These are phyloP conservation scores for Solanum virginianum DNA, from an alignment of 257 asterid species.

Conservation along the genomic window DNA sequence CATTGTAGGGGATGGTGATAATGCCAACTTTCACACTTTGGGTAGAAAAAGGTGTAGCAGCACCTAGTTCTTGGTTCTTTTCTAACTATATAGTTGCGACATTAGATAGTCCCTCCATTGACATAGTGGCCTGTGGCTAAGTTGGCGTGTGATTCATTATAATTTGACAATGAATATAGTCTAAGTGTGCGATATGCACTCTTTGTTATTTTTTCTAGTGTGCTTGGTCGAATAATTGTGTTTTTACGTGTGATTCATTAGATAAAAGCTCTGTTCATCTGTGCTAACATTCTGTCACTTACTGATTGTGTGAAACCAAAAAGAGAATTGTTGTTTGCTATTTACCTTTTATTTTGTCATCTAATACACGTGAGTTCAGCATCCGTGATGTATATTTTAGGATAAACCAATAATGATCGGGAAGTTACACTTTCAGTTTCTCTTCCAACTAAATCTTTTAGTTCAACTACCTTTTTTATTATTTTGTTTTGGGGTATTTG, in stretches of 20 bases:
- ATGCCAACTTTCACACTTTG: constrained; percentile 15
- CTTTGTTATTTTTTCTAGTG: no score
- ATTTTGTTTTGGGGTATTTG: not conserved
- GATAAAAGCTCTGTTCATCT: no score
- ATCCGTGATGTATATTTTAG: not conserved
- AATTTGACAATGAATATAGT: no score
- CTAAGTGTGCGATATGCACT: no score
- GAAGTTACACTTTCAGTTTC: not conserved
- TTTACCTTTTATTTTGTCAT: not conserved
- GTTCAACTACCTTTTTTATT: not conserved
- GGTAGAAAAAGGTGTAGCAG: constrained; percentile 12
- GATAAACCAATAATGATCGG: not conserved
- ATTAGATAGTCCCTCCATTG: not conserved
- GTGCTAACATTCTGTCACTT: no score
- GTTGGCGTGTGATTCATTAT: not conserved
- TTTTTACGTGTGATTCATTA: no score
- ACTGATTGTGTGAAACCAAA: no score
- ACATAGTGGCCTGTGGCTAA: not conserved
- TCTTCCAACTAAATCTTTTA: not conserved
- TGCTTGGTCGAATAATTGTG: no score
- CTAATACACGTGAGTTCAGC: not conserved
- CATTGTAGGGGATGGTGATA: constrained; percentile 9
- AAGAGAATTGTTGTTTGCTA: no score
- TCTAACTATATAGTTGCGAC: not conserved
- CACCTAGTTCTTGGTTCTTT: not conserved